Percentiles rank a stretch among this genome's conserved stretches.
Evolutionary conservation across 768 basidiomycete species (phyloP).

Genomic region (Coprinellus aureogranulatus): DNA sequence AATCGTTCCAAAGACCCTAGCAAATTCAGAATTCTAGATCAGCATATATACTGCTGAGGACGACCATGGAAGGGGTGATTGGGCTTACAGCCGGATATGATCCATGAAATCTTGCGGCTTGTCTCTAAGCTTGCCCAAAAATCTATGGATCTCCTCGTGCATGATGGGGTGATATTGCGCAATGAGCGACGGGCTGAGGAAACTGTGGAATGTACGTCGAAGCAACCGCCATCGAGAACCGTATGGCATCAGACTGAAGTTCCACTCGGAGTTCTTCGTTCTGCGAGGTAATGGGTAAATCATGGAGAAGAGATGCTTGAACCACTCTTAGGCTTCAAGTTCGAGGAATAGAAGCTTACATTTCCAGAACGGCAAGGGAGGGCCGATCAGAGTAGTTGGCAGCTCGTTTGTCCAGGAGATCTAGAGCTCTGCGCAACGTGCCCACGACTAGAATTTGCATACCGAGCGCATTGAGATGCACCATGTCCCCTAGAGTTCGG

Average conservation of each 20-base stretch:
- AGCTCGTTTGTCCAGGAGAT: slow-evolving; percentile 18
- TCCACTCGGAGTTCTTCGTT: neutral
- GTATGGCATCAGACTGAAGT: slow-evolving; percentile 31
- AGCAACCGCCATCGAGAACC: slow-evolving; percentile 42
- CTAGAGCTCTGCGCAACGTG: slow-evolving; percentile 7
- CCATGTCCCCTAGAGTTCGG: slow-evolving; percentile 14
- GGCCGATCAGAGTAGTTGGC: slow-evolving; percentile 12
- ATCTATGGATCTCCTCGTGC: neutral
- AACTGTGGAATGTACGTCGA: slow-evolving; percentile 29
- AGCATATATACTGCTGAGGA: neutral
- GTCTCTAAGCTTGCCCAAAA: neutral
- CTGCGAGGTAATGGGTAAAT: neutral
- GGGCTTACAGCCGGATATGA: neutral
- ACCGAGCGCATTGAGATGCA: slow-evolving; percentile 11
- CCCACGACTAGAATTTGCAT: slow-evolving; percentile 9
- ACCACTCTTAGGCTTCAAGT: too few relatives aligned
- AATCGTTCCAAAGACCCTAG: slow-evolving; percentile 27
- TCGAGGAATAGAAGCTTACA: neutral
- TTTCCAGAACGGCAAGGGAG: neutral
- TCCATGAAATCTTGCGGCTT: neutral
- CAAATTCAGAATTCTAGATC: too few relatives aligned
- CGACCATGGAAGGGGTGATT: neutral
- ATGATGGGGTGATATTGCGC: slow-evolving; percentile 6
- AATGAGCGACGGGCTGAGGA: slow-evolving; percentile 12
- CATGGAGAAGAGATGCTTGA: too few relatives aligned